Evolutionary conservation across 2,329 filamentous ascomycete genomes (phyloP), one percentile per base, ranked within the genome.

Genomic region (Neofusicoccum sp.): DNA sequence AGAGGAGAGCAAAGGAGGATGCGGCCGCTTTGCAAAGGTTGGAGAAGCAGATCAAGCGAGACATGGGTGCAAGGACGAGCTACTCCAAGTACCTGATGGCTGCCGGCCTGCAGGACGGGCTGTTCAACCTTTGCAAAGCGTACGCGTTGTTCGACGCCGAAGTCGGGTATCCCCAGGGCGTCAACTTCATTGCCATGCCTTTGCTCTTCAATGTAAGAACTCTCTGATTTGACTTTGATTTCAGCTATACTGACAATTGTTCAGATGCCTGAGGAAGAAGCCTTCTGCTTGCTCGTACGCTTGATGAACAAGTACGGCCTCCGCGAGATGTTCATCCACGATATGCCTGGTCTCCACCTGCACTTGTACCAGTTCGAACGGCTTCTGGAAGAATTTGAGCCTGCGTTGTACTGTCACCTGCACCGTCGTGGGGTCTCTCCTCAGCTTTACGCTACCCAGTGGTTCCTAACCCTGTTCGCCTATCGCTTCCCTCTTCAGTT

Each of bases 111-210:
- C 95, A 98, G 74, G 95, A 98, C 69, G 90, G 91, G 7, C 83
- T 99, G 8, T 98, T 96, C 75, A 93, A 93, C 38, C 86, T 99
- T 36, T 99, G 95, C 80, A 99, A 98, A 76, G 93, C 95, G 1
- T 99, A 99, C 76, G 95, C 95, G 12, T 81, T 99, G 31, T 98
- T 93, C 68, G 95, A 99, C 70, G 92, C 96, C 70, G 89, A 83
- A 6, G 95, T 99, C 36, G 93, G 95, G 33, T 99, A 99, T 74
- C 93, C 96, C 0, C 95, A 99, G 75, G 95, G 59, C 26, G 59
- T 99, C 90, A 99, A 98, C 72, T 99, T 99, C 70, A 86, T 99
- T 62, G 90, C 92, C 51, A 98, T 98, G 92, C 95, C 96, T 26
- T 76, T 99, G 16, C 80, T 99, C 1, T 97, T 99, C 78, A 98